Evolutionary conservation across 495 filamentous ascomycete species (phyloP).

Genomic region (Aspergillus avenaceus): DNA sequence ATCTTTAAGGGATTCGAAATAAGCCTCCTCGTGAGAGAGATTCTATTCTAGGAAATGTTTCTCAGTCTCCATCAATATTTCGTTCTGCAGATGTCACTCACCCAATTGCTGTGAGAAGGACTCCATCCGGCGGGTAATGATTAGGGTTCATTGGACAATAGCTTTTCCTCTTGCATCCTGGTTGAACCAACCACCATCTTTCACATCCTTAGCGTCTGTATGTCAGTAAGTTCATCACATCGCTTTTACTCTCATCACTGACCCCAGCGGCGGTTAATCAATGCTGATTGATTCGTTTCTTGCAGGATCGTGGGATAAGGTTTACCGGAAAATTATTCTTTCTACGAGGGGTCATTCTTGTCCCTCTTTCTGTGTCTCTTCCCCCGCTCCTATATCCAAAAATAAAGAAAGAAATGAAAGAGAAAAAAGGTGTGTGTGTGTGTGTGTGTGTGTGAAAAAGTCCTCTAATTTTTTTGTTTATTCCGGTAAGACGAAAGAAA

Average conservation of each 20-base stretch:
- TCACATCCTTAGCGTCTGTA: background rate
- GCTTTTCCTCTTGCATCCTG: too few relatives aligned
- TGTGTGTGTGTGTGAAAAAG: too few relatives aligned
- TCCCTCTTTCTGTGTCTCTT: background rate
- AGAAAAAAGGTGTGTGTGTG: too few relatives aligned
- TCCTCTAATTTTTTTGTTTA: background rate
- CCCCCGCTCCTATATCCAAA: background rate
- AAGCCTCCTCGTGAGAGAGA: too few relatives aligned
- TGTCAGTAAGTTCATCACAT: background rate
- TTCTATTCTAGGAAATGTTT: too few relatives aligned
- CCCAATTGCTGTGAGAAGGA: background rate
- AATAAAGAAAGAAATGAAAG: background rate
- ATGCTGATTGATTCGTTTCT: background rate
- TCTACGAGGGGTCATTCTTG: background rate
- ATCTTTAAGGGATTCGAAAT: conserved; percentile 26
- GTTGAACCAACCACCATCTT: background rate
- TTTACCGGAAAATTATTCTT: background rate
- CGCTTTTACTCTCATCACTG: background rate
- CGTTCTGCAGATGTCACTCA: background rate
- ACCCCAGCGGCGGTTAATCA: background rate
- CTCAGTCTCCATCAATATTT: background rate
- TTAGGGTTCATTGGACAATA: conserved; percentile 13
- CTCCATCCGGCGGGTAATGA: conserved; percentile 22
- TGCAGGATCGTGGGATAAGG: background rate
- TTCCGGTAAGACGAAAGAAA: background rate